Base-by-base conservation (phyloP, 768 basidiomycete genomes). In the Pholiota molesta region DNA sequence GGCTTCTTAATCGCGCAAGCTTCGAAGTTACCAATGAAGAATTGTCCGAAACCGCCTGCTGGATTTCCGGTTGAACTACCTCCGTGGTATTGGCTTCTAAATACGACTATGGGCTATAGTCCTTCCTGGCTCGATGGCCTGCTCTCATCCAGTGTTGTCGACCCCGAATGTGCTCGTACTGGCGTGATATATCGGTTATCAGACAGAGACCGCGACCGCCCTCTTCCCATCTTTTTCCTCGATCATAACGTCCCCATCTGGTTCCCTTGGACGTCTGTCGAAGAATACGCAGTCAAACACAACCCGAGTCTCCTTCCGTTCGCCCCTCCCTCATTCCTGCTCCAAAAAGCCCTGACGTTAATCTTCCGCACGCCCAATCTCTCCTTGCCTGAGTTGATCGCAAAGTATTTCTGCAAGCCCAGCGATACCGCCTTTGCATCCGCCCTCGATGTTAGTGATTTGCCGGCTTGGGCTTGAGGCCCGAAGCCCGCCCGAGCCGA, bases 201-300 rank as follows among this genome's bases (percentile, higher is more conserved):
- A 21, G 52, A 29, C 7, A 23, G n/a, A 16, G 37, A 53, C 42
- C 17, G 23, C 16, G 37, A 31, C 5, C 47, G 57, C 11, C 54
- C 53, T 19, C 13, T 54, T 3, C 62, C 55, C n/a, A 16, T 52
- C 10, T 61, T 39, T 14, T 62, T 61, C 26, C 26, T 49, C 6
- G 29, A 54, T 3, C 49, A 57, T 26, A 14, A 49, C 29, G 31
- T 66, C 14, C 66, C 63, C 0, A 9, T 66, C 1, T 64, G 35
- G 33, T 66, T 64, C 16, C 53, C 55, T 7, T 66, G 66, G 66
- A 59, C 60, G 11, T 52, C 37, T 33, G 21, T 23, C 1, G 58
- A 58, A 19, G 66, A 64, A 45, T 3, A 37, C 9, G 49, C 42
- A 6, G 52, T 63, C 29, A 31, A 13, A 4, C 13, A 28, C 11